These are phyloP conservation scores for Pseudoscleropodium purum DNA, from an alignment of 225 moss, liverwort and hornwort genomes.

Conservation along the genomic window DNA sequence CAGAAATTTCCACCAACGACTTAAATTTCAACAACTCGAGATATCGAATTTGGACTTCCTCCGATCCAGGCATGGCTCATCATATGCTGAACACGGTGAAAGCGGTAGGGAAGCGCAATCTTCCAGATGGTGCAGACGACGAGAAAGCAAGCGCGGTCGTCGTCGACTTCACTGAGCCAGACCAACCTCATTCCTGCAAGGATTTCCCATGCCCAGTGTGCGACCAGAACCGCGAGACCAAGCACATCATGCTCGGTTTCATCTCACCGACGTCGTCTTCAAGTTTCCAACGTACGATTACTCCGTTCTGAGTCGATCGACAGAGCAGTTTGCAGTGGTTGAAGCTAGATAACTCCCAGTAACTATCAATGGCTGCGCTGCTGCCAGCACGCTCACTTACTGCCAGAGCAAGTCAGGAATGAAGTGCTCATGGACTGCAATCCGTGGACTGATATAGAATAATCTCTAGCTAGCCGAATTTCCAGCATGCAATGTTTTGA, in stretches of 20 bases:
- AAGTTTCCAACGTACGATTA: not conserved
- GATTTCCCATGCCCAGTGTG: slow-evolving; percentile 8
- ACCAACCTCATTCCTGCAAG: slow-evolving; percentile 14
- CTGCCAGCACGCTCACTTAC: not conserved
- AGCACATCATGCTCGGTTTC: not conserved
- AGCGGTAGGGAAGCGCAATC: not conserved
- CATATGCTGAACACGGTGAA: not conserved
- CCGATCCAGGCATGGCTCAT: not conserved
- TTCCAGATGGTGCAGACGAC: not conserved
- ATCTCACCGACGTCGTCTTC: not conserved
- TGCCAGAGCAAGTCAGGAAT: not conserved
- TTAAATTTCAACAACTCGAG: not conserved
- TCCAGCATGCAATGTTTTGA: not conserved
- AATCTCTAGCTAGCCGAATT: not conserved
- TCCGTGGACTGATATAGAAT: not conserved
- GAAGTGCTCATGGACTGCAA: not conserved
- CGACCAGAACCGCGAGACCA: not conserved
- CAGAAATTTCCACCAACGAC: not conserved
- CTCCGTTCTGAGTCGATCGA: not conserved
- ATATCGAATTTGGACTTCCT: not conserved
- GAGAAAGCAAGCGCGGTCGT: not conserved
- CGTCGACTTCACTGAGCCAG: not conserved
- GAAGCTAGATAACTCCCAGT: not conserved
- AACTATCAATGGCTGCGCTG: not conserved
- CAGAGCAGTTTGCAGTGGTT: not conserved